Evolutionary conservation across 495 filamentous ascomycete species (phyloP), one percentile per base, ranked within the genome.

Genomic region (Letharia lupina): DNA sequence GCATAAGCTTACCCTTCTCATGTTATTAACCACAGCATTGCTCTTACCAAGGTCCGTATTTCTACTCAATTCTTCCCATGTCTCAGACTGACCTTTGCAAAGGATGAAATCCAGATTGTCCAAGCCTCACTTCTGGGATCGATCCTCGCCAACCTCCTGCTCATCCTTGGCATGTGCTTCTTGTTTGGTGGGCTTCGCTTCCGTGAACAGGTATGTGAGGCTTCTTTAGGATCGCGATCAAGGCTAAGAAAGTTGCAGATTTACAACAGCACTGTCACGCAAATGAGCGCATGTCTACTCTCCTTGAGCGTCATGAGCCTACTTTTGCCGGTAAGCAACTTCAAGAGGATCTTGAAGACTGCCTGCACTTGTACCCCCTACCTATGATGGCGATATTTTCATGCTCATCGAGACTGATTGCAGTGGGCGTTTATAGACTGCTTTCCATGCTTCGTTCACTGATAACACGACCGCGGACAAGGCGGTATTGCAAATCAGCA

Each of bases 261-360:
- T 67, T 96, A 96, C 77, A 96, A 96, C 76, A 94, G 86, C 76
- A 95, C 90, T 35, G 89, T 95, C 60, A 96, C 91, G 4, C 91
- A 96, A 76, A 96, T 94, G 89, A 96, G 91, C 71, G 91, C 92
- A 39, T 95, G 90, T 77, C 80, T 96, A 58, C 85, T 96, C 67
- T 92, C 90, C 79, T 78, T 96, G 75, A 91, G 89, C 72, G 92
- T 96, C 28, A 91, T 88, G 73, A 95, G 91, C 77, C 79, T 96
- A 6, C 77, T 95, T 3, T 75, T 95, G 10, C 90, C 90, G 23
- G 86, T 87, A 75, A 68, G 80, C 75, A 6, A 37, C 33, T 37
- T 20, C 5, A 57, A 23, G 8, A 10, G 50, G 23, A 7, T 35
- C 31, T 61, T 52, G 47, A 58, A n/a, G 60, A 65, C 28, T 18